phyloP scores from a whole-genome alignment of 2,329 filamentous ascomycete genomes.

The Apiospora kogelbergensis region DNA sequence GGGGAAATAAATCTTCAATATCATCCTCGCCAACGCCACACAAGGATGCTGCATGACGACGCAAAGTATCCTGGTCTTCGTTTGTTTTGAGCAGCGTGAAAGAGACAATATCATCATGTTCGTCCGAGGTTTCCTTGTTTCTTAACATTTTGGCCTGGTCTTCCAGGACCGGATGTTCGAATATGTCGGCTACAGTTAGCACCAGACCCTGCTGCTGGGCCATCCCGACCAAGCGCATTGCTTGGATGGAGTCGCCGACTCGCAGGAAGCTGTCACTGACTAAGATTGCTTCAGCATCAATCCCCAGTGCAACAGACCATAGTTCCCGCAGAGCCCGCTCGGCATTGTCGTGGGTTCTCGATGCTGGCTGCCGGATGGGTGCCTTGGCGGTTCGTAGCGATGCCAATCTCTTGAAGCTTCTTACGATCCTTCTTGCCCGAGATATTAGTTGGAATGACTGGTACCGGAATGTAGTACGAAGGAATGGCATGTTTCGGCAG shows the following conservation, averaged over 20 bases:
- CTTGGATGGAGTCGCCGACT: neutral
- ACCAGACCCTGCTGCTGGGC: neutral
- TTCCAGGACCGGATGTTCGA: neutral
- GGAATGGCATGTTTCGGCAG: slow-evolving; percentile 9
- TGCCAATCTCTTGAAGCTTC: slow-evolving; percentile 1
- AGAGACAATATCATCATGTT: neutral
- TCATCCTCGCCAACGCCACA: neutral
- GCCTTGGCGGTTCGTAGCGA: neutral
- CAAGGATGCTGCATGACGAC: slow-evolving; percentile 43
- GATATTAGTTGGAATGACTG: neutral
- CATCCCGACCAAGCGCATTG: neutral
- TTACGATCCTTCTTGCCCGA: slow-evolving; percentile 8
- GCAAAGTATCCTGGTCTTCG: slow-evolving; percentile 24
- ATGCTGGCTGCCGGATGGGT: neutral
- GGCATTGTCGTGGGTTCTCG: neutral
- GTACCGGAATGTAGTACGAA: neutral
- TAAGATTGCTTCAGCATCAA: neutral
- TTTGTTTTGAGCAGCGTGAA: slow-evolving; percentile 25
- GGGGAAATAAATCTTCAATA: slow-evolving; percentile 6
- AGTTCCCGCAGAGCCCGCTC: neutral
- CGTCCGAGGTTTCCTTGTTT: neutral
- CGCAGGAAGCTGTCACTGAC: neutral
- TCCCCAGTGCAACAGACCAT: neutral
- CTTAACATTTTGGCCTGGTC: neutral
- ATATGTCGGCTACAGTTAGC: neutral